Conservation (phyloP, 768 basidiomycete genomes). For the Phlebiopsis gigantea region DNA sequence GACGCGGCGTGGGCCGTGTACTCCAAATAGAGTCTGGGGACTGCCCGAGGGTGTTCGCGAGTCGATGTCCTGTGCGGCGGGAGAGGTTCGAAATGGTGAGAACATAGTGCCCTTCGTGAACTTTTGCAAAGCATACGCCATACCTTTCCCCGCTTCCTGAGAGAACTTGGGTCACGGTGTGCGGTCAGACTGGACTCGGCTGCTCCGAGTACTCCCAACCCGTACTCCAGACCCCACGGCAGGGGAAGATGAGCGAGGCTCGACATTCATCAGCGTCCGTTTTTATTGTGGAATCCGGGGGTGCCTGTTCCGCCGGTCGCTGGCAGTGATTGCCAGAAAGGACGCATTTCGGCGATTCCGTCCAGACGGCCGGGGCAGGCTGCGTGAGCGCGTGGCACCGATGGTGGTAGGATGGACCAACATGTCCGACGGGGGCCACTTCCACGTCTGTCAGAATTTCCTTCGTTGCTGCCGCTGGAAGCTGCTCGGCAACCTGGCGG, state of each 20-base stretch:
- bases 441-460: neutral
- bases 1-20: conserved; percentile 6
- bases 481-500: neutral
- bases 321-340: neutral
- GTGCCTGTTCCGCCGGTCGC: neutral
- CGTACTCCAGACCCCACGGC: conserved; percentile 1
- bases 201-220: neutral
- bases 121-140: conserved; percentile 1
- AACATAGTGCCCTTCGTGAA: conserved; percentile 3
- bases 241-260: neutral
- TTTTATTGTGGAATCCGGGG: neutral
- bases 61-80: neutral
- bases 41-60: conserved; percentile 5
- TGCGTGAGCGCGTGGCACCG: neutral
- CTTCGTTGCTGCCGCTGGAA: neutral
- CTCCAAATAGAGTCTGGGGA: conserved; percentile 1
- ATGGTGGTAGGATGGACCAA: neutral
- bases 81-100: conserved; percentile 1
- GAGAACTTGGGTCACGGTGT: conserved; percentile 9
- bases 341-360: neutral
- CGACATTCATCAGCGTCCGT: neutral
- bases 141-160: conserved; percentile 9
- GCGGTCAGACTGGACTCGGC: neutral
- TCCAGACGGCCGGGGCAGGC: neutral
- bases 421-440: neutral